Percentiles rank a stretch among this genome's conserved stretches.
Conservation (phyloP, 1,284 basidiomycete genomes). For the Cutaneotrichosporon cyanovorans region DNA sequence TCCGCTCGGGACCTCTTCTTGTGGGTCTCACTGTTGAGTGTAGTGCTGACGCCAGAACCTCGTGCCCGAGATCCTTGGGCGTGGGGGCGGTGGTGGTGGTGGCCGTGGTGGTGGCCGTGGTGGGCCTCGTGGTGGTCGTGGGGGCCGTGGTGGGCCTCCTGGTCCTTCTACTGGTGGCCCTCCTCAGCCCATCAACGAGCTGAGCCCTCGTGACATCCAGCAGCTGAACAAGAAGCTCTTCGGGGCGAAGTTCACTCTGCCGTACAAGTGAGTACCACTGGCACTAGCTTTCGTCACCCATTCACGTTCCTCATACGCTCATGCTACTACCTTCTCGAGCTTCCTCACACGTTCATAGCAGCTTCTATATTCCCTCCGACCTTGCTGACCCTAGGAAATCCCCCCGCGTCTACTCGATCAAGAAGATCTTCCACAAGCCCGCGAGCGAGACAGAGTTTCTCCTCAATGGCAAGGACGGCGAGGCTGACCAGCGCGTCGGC, state of each 20-base stretch:
- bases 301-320: too few relatives aligned
- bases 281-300: too few relatives aligned
- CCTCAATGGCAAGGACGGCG: constrained; percentile 34
- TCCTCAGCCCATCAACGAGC: constrained; percentile 17
- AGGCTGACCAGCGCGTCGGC: constrained; percentile 26
- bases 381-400: constrained; percentile 14
- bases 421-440: constrained; percentile 27
- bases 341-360: too few relatives aligned
- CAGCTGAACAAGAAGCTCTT: constrained; percentile 35
- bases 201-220: constrained; percentile 26
- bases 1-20: constrained; percentile 34
- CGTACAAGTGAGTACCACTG: constrained; percentile 5
- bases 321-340: too few relatives aligned
- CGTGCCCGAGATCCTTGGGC: constrained; percentile 29
- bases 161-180: constrained; percentile 12
- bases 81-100: constrained; percentile 26
- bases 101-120: constrained; percentile 25
- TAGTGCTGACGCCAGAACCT: constrained; percentile 22
- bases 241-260: constrained; percentile 36
- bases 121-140: constrained; percentile 18
- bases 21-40: constrained; percentile 19
- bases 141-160: constrained; percentile 21
- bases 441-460: constrained; percentile 36
- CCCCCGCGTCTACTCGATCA: constrained; percentile 29
- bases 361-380: constrained; percentile 2